Evolutionary conservation across 768 basidiomycete genomes (phyloP), one percentile per base, ranked within the genome.

Genomic region (Lenzites betulinus): DNA sequence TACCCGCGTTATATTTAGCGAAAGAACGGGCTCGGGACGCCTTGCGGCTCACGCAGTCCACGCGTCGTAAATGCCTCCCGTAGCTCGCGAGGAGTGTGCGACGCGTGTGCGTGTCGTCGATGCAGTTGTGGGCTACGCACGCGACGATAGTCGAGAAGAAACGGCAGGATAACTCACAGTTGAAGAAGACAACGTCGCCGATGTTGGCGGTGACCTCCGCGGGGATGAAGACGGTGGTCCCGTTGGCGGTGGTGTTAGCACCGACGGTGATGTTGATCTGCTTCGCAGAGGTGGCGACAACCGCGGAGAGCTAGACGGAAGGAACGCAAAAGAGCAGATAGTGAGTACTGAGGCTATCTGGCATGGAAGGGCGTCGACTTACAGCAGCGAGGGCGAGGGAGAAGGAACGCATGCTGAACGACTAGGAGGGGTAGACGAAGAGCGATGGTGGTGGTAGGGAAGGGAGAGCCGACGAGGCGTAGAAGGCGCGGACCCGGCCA

Each of bases 171-270:
- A 35, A 66, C 77, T 59, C 66, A 83, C 83, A 87, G 65, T 84
- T 85, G 77, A 87, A 86, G 38, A 77, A 30, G 58, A 87, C 79
- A 15, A 73, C 72, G 63, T 86, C 85, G 33, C 81, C 81, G 39
- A 75, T 54, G 11, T 67, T 58, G 11, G 83, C 86, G 23, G 54
- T 65, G n/a, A 86, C 74, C 38, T 65, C 70, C 46, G 69, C 63
- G 16, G 84, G 84, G 28, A 72, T 65, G 70, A 85, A 86, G 18
- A 82, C 78, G 18, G 72, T 70, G 22, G 71, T 75, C 3, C 77
- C 73, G 57, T 84, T 75, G 52, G 66, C 68, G 22, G 77, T 79
- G 66, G 80, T 82, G 18, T 73, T 75, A 13, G 80, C 80, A 36
- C 71, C 71, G 28, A 83, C 81, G 9, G 76, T 77, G 51, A 83